Conservation (phyloP, 192 early-diverging fungal genomes). For the Podila verticillata region DNA sequence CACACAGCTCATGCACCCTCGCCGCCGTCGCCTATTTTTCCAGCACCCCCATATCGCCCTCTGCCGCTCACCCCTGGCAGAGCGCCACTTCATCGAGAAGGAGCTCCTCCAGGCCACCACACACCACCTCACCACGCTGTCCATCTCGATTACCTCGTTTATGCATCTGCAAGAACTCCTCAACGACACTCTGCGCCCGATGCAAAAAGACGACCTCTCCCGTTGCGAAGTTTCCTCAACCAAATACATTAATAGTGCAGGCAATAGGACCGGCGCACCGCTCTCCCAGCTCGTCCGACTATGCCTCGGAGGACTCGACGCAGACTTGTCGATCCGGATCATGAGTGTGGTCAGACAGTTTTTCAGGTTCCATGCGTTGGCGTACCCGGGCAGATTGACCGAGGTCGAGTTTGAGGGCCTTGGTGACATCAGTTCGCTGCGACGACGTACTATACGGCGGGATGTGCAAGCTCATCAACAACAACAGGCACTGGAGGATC, state of each 20-base stretch:
- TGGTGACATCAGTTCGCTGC: constrained; percentile 12
- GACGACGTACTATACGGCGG: neutral
- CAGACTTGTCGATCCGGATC: constrained; percentile 9
- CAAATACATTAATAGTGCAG: constrained; percentile 4
- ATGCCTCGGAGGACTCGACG: constrained; percentile 18
- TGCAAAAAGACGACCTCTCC: no score
- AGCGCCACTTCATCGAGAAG: constrained; percentile 18
- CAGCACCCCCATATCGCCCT: neutral
- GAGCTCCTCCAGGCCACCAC: constrained; percentile 13
- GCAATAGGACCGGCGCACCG: constrained; percentile 11
- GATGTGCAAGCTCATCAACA: neutral
- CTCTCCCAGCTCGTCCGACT: constrained; percentile 23
- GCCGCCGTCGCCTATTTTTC: neutral
- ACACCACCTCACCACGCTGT: constrained; percentile 24
- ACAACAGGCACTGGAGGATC: constrained; percentile 4
- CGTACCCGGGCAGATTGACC: constrained; percentile 14
- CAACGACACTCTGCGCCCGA: no score
- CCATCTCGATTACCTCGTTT: constrained; percentile 15
- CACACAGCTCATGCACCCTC: neutral
- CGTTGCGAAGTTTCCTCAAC: no score
- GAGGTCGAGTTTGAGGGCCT: constrained; percentile 14
- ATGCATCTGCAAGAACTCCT: constrained; percentile 17
- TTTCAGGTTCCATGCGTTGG: constrained; percentile 10
- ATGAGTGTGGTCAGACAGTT: constrained; percentile 20
- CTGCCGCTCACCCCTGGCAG: neutral